phyloP scores from a whole-genome alignment of 306 rosid genomes.

The Prunus mongolica region DNA sequence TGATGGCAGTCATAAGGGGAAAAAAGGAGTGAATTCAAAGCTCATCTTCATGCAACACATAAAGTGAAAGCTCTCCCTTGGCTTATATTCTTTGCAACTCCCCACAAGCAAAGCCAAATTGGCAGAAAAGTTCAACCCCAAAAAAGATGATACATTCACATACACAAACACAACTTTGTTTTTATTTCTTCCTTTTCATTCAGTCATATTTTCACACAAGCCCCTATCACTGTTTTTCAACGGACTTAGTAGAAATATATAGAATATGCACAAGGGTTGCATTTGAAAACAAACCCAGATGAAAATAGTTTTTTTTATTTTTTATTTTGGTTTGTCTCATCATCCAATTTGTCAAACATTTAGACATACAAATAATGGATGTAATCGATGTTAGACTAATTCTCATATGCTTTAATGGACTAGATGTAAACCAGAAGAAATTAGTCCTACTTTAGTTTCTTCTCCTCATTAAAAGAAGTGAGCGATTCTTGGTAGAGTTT shows the following conservation, averaged over 20 bases:
- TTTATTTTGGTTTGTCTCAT: neutral
- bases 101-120: conserved; percentile 79
- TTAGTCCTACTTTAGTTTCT: neutral
- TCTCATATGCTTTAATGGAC: neutral
- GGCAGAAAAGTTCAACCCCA: conserved; percentile 55
- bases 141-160: conserved; percentile 37
- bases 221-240: conserved; percentile 26
- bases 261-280: conserved; percentile 20
- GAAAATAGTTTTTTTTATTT: neutral
- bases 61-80: conserved; percentile 44
- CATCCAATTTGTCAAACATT: conserved; percentile 5
- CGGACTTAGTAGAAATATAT: conserved; percentile 25
- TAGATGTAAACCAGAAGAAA: neutral
- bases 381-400: too few relatives aligned
- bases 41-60: conserved; percentile 42
- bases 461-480: neutral
- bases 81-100: conserved; percentile 83
- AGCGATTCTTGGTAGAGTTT: neutral
- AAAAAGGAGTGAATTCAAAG: conserved; percentile 45
- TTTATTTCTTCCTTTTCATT: conserved; percentile 33
- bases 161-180: conserved; percentile 9
- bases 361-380: neutral
- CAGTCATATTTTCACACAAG: conserved; percentile 49
- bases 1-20: conserved; percentile 52
- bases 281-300: conserved; percentile 4